Percentiles rank a stretch among this genome's conserved stretches.
These are phyloP conservation scores for Penicillium brevicompactum DNA, from an alignment of 2,329 filamentous ascomycete species.

Conservation along the genomic window DNA sequence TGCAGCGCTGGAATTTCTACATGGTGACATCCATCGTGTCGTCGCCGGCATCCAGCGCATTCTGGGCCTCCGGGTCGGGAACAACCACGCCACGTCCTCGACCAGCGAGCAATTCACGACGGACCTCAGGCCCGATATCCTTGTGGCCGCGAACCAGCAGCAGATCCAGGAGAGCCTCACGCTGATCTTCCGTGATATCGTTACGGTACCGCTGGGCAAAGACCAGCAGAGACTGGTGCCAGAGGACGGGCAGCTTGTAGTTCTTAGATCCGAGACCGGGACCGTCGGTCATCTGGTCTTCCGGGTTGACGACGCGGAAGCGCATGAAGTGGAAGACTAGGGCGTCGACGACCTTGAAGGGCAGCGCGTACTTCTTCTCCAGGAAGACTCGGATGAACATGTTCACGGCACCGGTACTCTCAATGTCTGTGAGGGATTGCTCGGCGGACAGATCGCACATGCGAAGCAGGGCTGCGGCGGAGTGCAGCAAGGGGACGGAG, in stretches of 20 bases:
- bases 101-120: conserved; percentile 84
- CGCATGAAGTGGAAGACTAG: conserved; percentile 96
- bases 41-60: conserved; percentile 68
- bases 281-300: conserved; percentile 50
- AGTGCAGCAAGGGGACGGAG: conserved; percentile 87
- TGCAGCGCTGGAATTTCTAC: conserved; percentile 27
- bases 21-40: conserved; percentile 82
- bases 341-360: conserved; percentile 91
- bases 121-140: conserved; percentile 85
- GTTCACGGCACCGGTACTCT: conserved; percentile 89
- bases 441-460: conserved; percentile 93
- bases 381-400: conserved; percentile 91
- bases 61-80: conserved; percentile 55
- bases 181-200: conserved; percentile 92
- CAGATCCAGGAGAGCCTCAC: conserved; percentile 86
- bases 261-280: conserved; percentile 53
- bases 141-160: conserved; percentile 82
- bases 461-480: conserved; percentile 84
- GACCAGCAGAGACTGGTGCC: conserved; percentile 89
- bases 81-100: conserved; percentile 75
- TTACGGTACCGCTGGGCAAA: conserved; percentile 96
- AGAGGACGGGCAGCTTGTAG: conserved; percentile 81
- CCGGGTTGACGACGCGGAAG: conserved; percentile 70
- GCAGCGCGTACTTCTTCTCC: conserved; percentile 96
- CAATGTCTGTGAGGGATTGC: conserved; percentile 74